Evolutionary conservation across 2,329 filamentous ascomycete species (phyloP).

Genomic region (Phialophora chinensis): DNA sequence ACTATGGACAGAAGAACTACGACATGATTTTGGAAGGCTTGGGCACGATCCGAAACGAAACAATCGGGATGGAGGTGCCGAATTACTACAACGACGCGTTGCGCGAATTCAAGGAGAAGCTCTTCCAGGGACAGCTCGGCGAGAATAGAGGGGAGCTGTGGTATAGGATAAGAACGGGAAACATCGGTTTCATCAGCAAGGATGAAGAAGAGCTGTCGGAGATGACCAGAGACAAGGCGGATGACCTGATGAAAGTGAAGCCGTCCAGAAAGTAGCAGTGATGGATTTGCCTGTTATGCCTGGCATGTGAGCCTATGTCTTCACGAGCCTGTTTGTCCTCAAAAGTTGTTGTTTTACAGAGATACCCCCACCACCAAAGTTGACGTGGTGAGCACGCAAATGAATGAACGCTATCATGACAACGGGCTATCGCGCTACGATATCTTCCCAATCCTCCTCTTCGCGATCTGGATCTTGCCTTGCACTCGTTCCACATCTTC

Average conservation of each 20-base stretch:
- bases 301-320: neutral
- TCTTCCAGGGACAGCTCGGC: conserved; percentile 72
- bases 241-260: conserved; percentile 27
- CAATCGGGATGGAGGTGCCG: conserved; percentile 77
- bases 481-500: conserved; percentile 61
- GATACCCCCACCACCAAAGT: neutral
- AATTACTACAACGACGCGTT: conserved; percentile 77
- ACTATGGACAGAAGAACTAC: conserved; percentile 77
- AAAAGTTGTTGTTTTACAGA: neutral
- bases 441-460: conserved; percentile 55
- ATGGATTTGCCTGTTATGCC: neutral
- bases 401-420: conserved; percentile 11
- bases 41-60: conserved; percentile 76
- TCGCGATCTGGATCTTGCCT: conserved; percentile 55
- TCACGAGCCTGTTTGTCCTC: neutral
- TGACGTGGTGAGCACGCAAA: neutral
- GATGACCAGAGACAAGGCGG: conserved; percentile 23
- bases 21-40: conserved; percentile 76
- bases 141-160: conserved; percentile 84
- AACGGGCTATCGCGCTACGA: conserved; percentile 43
- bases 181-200: conserved; percentile 69
- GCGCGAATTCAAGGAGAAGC: conserved; percentile 70
- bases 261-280: neutral
- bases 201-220: conserved; percentile 20
- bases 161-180: conserved; percentile 71